These are phyloP conservation scores for Aspergillus fijiensis DNA, from an alignment of 2,329 filamentous ascomycete species.

Conservation along the genomic window DNA sequence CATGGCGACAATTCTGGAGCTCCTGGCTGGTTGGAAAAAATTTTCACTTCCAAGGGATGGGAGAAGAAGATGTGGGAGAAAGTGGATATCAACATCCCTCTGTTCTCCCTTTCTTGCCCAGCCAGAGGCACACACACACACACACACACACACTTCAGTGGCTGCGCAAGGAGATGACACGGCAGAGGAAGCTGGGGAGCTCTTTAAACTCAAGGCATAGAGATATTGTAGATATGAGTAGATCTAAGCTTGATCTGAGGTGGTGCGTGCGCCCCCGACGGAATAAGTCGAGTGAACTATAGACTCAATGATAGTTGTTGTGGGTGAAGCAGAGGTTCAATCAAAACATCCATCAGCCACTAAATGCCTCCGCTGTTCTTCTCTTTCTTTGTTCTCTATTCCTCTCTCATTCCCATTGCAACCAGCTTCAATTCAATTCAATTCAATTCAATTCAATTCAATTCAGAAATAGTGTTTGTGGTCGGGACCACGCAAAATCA, in stretches of 20 bases:
- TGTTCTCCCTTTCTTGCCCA: background rate
- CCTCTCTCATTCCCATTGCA: background rate
- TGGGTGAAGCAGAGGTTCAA: too few relatives aligned
- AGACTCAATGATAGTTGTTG: too few relatives aligned
- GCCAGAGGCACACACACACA: too few relatives aligned
- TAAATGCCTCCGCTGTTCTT: background rate
- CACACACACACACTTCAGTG: background rate
- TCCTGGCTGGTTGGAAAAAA: background rate
- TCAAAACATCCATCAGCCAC: background rate
- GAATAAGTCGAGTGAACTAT: too few relatives aligned
- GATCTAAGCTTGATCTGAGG: background rate
- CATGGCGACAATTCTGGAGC: background rate
- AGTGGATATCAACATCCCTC: background rate
- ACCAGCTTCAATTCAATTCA: background rate
- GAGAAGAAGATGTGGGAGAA: too few relatives aligned
- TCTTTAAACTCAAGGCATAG: too few relatives aligned
- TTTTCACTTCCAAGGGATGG: background rate
- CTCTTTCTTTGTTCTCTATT: slow-evolving; percentile 9
- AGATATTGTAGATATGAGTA: background rate
- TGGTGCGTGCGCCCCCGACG: slow-evolving; percentile 5
- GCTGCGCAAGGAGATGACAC: background rate
- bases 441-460: too few relatives aligned
- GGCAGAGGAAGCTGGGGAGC: background rate
- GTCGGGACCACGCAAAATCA: slow-evolving; percentile 1
- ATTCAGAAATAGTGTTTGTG: slow-evolving; percentile 2